Conservation (phyloP, 2,329 filamentous ascomycete genomes). For the Plenodomus tracheiphilus region DNA sequence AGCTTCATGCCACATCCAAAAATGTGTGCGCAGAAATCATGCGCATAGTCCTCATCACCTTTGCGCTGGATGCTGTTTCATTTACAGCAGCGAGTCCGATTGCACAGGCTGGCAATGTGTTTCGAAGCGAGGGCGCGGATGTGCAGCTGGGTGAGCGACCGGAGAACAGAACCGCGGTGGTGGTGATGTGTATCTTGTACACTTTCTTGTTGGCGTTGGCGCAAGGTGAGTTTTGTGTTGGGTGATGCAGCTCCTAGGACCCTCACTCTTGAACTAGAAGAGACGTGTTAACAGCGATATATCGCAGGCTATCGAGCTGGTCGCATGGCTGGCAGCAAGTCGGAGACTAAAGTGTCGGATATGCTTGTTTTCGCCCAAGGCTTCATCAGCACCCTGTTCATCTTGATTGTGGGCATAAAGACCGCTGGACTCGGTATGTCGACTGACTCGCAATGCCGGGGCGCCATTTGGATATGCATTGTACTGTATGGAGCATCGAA, state of each 20-base stretch:
- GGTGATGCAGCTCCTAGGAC: not conserved
- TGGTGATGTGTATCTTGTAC: constrained; percentile 16
- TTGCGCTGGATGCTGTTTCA: no score
- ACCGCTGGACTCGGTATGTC: constrained; percentile 32
- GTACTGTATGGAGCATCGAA: constrained; percentile 41
- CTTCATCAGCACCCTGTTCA: constrained; percentile 23
- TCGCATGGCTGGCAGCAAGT: constrained; percentile 14
- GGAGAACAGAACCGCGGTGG: constrained; percentile 9
- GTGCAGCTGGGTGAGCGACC: constrained; percentile 9
- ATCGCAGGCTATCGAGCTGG: constrained; percentile 22
- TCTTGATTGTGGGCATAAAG: constrained; percentile 31
- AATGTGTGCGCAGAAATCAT: no score
- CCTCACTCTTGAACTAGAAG: not conserved
- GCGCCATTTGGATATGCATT: constrained; percentile 42
- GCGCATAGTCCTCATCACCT: no score
- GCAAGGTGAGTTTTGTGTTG: constrained; percentile 14
- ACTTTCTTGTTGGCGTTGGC: constrained; percentile 18
- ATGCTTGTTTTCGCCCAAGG: constrained; percentile 23
- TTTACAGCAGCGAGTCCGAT: no score
- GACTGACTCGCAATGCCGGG: constrained; percentile 29
- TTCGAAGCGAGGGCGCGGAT: not conserved
- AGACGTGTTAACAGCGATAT: constrained; percentile 1
- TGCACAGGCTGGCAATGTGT: not conserved
- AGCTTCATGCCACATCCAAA: no score
- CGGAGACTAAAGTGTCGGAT: constrained; percentile 15